phyloP scores from a whole-genome alignment of 805 yeast species.

The Scheffersomyces lignosus region DNA sequence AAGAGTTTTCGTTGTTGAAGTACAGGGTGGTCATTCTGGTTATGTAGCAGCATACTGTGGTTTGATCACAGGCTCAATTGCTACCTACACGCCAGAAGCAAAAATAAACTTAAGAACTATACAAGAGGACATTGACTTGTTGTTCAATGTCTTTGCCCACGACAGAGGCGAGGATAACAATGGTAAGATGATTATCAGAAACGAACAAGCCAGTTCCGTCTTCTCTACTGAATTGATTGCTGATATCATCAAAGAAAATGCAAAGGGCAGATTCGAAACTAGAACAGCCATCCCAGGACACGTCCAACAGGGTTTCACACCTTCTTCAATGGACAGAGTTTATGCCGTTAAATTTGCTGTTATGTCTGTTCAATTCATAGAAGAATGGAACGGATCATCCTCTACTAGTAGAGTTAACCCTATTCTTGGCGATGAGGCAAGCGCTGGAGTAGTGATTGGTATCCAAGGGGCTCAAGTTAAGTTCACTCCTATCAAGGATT shows the following conservation, averaged over 20 bases:
- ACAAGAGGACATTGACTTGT: constrained; percentile 62
- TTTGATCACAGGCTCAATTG: constrained; percentile 69
- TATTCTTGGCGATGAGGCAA: constrained; percentile 1
- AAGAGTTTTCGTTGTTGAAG: constrained; percentile 78
- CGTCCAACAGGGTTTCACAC: constrained; percentile 81
- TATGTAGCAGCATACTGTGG: constrained; percentile 71
- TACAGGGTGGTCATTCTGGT: constrained; percentile 85
- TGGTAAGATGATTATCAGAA: constrained; percentile 69
- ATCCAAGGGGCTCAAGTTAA: constrained; percentile 64
- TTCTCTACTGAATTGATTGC: constrained; percentile 67
- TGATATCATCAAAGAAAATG: constrained; percentile 64
- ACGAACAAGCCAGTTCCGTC: constrained; percentile 68
- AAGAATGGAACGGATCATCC: constrained; percentile 27
- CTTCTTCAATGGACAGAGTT: constrained; percentile 76
- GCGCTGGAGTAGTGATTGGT: constrained; percentile 61
- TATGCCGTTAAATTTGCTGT: constrained; percentile 72
- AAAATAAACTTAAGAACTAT: constrained; percentile 59
- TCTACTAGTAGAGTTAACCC: not conserved
- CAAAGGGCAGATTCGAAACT: constrained; percentile 67
- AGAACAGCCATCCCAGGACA: constrained; percentile 85
- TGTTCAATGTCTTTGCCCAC: constrained; percentile 58
- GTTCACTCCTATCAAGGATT: constrained; percentile 54
- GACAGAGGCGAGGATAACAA: constrained; percentile 65
- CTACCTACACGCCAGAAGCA: constrained; percentile 76
- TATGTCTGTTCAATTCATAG: constrained; percentile 69